Evolutionary conservation across 1,284 basidiomycete genomes (phyloP), one percentile per base, ranked within the genome.

Genomic region (Trichosporon inkin): DNA sequence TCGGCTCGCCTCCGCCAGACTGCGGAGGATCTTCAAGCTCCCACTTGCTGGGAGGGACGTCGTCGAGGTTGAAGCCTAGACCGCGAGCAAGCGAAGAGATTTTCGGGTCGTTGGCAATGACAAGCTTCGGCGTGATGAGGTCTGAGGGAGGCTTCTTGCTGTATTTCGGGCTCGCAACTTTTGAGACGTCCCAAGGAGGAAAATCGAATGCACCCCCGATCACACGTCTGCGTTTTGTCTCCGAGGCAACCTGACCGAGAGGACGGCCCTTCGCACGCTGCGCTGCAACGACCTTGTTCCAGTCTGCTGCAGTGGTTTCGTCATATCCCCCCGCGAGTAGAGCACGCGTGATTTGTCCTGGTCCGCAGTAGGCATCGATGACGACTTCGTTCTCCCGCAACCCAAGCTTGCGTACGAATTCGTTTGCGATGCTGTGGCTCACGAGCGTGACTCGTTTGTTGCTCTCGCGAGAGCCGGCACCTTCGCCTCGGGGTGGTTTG

Each of bases 381-480:
- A 77, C 61, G 2, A 77, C 66, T 57, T 77, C 74, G 40, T 64
- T 61, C 17, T 63, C 16, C 4, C 71, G 60, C 2, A 76, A 40
- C 1, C 63, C 58, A 1, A 77, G 61, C 2, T 70, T 63, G 32
- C 67, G 67, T 14, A 73, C 73, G 47, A 73, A 74, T n/a, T 66
- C 36, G 62, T 76, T 68, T 10, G 58, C 47, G 3, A 72, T 44
- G 1, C 56, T 32, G 6, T 56, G 62, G 57, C 62, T 69, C 10
- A 69, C 63, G n/a, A 76, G 61, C 1, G 67, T 37, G 17, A 65
- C 24, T 32, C 75, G 65, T 17, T 63, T 64, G 1, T 10, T 7
- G 16, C 16, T 13, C 56, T 63, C 62, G 38, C 56, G 56, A 5
- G 38, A 34, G n/a, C 53, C 53, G 13, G 40, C 22, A 1, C 53